Conservation (phyloP, 208 protist species). For the Acanthamoeba healyi region DNA sequence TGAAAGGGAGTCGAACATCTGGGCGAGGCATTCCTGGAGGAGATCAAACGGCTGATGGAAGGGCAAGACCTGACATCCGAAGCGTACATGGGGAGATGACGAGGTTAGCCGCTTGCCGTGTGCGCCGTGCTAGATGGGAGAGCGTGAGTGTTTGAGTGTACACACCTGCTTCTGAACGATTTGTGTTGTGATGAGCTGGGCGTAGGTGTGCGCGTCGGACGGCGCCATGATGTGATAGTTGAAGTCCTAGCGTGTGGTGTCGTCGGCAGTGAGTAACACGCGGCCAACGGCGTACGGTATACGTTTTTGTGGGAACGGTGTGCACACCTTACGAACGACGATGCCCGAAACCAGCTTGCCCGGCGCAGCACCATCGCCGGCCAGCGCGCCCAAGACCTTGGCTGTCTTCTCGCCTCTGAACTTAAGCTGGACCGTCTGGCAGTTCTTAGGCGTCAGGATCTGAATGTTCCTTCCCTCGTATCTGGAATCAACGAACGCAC, state of each 20-base stretch:
- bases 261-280: too few species aligned
- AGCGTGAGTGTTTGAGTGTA: not conserved
- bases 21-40: not conserved
- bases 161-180: conserved; percentile 63
- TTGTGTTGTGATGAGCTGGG: conserved; percentile 55
- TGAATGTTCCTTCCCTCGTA: conserved; percentile 85
- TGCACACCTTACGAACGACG: conserved; percentile 73
- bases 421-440: conserved; percentile 94
- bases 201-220: conserved; percentile 77
- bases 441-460: conserved; percentile 96
- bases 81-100: not conserved
- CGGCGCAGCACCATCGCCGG: conserved; percentile 52
- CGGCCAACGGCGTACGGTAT: not conserved
- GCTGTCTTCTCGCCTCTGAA: conserved; percentile 95
- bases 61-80: not conserved
- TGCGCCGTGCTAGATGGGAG: not conserved
- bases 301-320: not conserved
- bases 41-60: conserved; percentile 56
- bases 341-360: conserved; percentile 69
- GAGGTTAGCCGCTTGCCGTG: not conserved
- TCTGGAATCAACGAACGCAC: not conserved
- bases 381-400: conserved; percentile 86
- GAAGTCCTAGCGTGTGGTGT: conserved; percentile 84
- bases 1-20: conserved; percentile 27
- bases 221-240: conserved; percentile 80